A percentile compares a stretch with the other conserved stretches of the same genome.
phyloP scores from a whole-genome alignment of 192 early-diverging fungal genomes.

The Dissophora ornata region DNA sequence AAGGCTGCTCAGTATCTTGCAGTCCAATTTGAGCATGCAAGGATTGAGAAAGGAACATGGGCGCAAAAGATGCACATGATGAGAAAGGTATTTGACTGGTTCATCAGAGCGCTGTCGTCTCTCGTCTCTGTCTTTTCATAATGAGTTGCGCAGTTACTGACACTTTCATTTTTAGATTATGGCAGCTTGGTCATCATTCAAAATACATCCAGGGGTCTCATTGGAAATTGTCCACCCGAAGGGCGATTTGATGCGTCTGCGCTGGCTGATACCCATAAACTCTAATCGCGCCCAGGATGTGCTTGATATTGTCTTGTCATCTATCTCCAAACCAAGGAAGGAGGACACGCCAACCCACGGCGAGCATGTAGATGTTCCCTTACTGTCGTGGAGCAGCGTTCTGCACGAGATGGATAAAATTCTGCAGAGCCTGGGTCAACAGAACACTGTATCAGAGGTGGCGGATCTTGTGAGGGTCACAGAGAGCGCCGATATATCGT shows the following conservation, averaged over 20 bases:
- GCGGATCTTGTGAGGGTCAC: not conserved
- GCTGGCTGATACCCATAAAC: conserved; percentile 16
- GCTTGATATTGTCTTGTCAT: conserved; percentile 28
- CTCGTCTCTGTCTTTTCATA: no score
- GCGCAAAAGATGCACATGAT: conserved; percentile 3
- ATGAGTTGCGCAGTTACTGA: no score
- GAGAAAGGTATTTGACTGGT: conserved; percentile 21
- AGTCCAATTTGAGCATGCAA: conserved; percentile 29
- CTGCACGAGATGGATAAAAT: conserved; percentile 24
- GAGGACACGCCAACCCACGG: no score
- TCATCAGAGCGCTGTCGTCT: no score
- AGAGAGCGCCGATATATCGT: not conserved
- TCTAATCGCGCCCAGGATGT: conserved; percentile 24
- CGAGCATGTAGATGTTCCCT: not conserved
- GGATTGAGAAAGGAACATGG: conserved; percentile 10
- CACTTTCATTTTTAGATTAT: conserved; percentile 22
- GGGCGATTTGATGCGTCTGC: conserved; percentile 25
- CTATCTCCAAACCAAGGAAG: conserved; percentile 12
- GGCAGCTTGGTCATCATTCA: conserved; percentile 15
- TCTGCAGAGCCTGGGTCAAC: not conserved
- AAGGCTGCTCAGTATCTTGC: conserved; percentile 32
- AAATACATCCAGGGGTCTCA: conserved; percentile 18
- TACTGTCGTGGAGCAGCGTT: conserved; percentile 25
- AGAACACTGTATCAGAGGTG: conserved; percentile 10
- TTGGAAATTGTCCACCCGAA: conserved; percentile 19